Conservation (phyloP, 768 basidiomycete genomes). For the Agaricus bisporus region DNA sequence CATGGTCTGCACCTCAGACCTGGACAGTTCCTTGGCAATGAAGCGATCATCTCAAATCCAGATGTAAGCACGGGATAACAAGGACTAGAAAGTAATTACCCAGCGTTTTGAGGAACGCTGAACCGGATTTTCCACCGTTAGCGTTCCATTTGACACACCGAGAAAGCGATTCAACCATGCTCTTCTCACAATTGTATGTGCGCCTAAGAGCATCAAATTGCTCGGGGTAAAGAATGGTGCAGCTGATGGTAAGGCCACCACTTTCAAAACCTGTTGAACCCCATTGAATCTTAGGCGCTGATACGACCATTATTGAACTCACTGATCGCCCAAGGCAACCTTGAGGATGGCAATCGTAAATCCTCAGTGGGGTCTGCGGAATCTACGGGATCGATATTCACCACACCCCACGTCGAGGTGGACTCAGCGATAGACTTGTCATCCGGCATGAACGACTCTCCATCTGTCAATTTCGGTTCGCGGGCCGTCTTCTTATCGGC, state of each 20-base stretch:
- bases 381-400: constrained; percentile 71
- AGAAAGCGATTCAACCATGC: constrained; percentile 89
- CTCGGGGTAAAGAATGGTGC: constrained; percentile 92
- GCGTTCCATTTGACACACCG: constrained; percentile 96
- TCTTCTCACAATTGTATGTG: constrained; percentile 90
- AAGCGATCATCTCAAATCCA: constrained; percentile 81
- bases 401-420: constrained; percentile 88
- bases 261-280: constrained; percentile 72
- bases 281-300: neutral
- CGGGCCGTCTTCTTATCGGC: constrained; percentile 69
- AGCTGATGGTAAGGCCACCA: constrained; percentile 85
- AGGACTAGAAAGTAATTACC: neutral
- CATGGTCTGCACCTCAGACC: constrained; percentile 88
- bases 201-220: constrained; percentile 92
- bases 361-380: constrained; percentile 70
- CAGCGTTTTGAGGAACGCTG: constrained; percentile 90
- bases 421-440: constrained; percentile 78
- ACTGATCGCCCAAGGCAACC: constrained; percentile 80
- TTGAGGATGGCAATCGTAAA: constrained; percentile 67
- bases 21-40: constrained; percentile 94
- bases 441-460: constrained; percentile 91
- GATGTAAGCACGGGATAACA: constrained; percentile 3
- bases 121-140: constrained; percentile 93
- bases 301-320: constrained; percentile 22
- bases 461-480: constrained; percentile 52